Conservation (phyloP, 768 basidiomycete genomes). For the Podaxis rugospora region DNA sequence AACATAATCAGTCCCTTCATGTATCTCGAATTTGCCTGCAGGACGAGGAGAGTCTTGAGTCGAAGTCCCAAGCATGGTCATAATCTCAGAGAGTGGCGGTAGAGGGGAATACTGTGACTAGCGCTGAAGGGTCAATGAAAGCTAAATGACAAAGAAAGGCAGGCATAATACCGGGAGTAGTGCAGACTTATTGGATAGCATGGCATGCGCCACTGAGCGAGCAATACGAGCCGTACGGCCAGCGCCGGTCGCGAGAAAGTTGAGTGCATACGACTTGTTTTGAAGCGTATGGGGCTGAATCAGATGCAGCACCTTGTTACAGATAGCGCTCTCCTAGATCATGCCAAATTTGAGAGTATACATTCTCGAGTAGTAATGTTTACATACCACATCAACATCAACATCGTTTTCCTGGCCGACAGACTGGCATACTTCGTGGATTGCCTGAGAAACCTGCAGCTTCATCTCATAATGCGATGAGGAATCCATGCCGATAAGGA, state of each 20-base stretch:
- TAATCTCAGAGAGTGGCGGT: constrained; percentile 42
- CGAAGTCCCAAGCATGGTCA: constrained; percentile 41
- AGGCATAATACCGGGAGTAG: constrained; percentile 20
- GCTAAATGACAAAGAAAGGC: not conserved
- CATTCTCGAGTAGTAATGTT: constrained; percentile 8
- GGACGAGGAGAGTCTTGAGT: constrained; percentile 29
- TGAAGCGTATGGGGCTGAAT: constrained; percentile 34
- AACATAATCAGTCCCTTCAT: constrained; percentile 57
- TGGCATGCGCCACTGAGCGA: constrained; percentile 48
- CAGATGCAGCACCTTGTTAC: constrained; percentile 39
- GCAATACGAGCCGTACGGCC: constrained; percentile 50
- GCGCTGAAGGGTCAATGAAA: constrained; percentile 4
- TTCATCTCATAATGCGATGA: constrained; percentile 39
- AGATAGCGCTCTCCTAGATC: constrained; percentile 42
- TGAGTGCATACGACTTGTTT: constrained; percentile 48
- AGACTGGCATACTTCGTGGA: constrained; percentile 43
- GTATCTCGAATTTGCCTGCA: constrained; percentile 47
- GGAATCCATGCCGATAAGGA: constrained; percentile 56
- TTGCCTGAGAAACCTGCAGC: constrained; percentile 39
- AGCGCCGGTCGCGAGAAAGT: constrained; percentile 47
- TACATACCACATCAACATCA: constrained; percentile 23
- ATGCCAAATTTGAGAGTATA: not conserved
- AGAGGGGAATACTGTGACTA: constrained; percentile 39
- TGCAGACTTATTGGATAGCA: constrained; percentile 31
- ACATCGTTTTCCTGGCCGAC: constrained; percentile 27